These are phyloP conservation scores for Backusella morwellensis DNA, from an alignment of 192 early-diverging fungal species.

Conservation along the genomic window DNA sequence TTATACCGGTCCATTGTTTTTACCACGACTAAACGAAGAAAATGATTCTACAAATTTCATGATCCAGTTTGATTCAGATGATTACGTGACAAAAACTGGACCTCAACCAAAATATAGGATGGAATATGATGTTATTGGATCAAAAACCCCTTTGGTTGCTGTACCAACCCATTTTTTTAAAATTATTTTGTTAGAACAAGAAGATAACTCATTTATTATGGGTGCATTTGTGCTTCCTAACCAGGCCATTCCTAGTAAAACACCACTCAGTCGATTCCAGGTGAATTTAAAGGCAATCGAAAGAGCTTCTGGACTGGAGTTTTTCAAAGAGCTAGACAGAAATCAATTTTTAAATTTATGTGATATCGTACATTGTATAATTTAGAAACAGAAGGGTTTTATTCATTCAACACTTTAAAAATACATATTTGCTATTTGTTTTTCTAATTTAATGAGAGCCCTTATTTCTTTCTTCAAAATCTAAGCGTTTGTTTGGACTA, in stretches of 20 bases:
- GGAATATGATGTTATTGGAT: slow-evolving; percentile 20
- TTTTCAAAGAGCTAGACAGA: slow-evolving; percentile 43
- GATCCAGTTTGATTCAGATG: background rate
- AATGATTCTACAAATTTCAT: background rate
- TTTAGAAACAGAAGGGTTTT: background rate
- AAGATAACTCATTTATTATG: slow-evolving; percentile 39
- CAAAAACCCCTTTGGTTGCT: slow-evolving; percentile 19
- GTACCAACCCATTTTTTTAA: slow-evolving; percentile 71
- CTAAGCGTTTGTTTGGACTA: slow-evolving; percentile 32
- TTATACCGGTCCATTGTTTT: slow-evolving; percentile 56
- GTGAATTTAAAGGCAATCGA: slow-evolving; percentile 71
- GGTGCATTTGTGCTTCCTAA: slow-evolving; percentile 87
- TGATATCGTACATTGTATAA: slow-evolving; percentile 7
- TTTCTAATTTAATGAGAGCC: background rate
- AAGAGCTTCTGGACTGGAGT: slow-evolving; percentile 63
- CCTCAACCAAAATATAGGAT: slow-evolving; percentile 17
- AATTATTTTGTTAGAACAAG: slow-evolving; percentile 18
- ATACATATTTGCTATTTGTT: background rate
- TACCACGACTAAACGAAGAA: slow-evolving; percentile 36
- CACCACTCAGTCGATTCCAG: slow-evolving; percentile 60
- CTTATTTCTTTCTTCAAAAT: slow-evolving; percentile 22
- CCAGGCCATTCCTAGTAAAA: slow-evolving; percentile 55
- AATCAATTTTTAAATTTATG: slow-evolving; percentile 15
- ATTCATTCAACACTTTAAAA: background rate
- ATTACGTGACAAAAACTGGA: background rate